Base-by-base conservation (phyloP, 2,329 filamentous ascomycete genomes). In the Emmonsia crescens region DNA sequence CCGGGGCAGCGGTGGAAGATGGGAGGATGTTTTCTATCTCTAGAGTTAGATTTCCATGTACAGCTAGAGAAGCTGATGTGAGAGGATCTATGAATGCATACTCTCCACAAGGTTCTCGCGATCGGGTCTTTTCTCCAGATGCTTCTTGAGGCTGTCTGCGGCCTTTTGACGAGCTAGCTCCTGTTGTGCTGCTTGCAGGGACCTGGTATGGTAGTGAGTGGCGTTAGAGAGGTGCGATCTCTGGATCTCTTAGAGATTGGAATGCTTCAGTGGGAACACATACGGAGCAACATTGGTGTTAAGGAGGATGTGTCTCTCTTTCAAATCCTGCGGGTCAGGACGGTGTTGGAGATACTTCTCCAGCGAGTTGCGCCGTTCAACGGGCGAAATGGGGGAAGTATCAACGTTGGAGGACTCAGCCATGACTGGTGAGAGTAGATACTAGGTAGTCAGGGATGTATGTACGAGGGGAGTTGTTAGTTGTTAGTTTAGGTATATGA, bases 1-100 rank as follows among this genome's bases (percentile, higher is more conserved):
- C 83, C 0, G 92, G 91, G 0, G 91, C 91, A 21, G 88, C 90
- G 59, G 76, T 87, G 38, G 88, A 88, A 61, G 86, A 85, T 31
- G 89, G 89, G 31, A 96, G 85, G 73, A 96, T 96, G 76, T 96
- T 96, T 68, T 86, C 89, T 93, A 68, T 60, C n/a, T 16, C 16
- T 51, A 16, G 29, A 10, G 21, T 59, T 40, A 63, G 52, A 9
- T 2, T 12, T 19, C 14, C 33, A n/a, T n/a, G 49, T 29, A 52
- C 29, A 33, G 60, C 40, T 2, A 55, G 29, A 31, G 61, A 42
- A 62, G 65, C 58, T 52, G 57, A 49, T 56, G 56, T 46, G 46
- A 54, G 48, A 54, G 24, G 24, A 31, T 31, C 19, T 21, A n/a
- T 57, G n/a, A 46, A 51, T 52, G 76, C 84, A 65, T 79, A 92